A percentile compares a stretch with the other conserved stretches of the same genome.
Evolutionary conservation across 257 asterid genomes (phyloP).

Genomic region (Mentha longifolia): DNA sequence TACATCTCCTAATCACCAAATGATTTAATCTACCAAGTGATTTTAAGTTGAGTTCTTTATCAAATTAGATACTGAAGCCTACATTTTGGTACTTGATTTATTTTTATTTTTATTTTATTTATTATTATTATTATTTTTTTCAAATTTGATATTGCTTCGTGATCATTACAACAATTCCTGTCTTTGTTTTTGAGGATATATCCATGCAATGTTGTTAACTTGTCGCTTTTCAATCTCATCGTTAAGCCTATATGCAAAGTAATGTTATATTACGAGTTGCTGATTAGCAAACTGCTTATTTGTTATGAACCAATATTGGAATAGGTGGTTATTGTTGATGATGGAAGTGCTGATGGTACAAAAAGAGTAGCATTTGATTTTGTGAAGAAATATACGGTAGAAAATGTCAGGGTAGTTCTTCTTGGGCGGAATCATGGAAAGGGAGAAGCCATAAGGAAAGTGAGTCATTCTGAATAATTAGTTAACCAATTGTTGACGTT

Average conservation of each 20-base stretch:
- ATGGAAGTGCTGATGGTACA: conserved; percentile 93
- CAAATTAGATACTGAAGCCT: neutral
- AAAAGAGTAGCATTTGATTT: conserved; percentile 83
- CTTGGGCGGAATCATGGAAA: conserved; percentile 97
- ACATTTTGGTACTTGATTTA: neutral
- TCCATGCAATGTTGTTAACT: neutral
- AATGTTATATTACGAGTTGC: conserved; percentile 20
- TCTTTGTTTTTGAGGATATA: neutral
- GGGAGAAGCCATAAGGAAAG: conserved; percentile 99
- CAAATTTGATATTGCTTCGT: neutral
- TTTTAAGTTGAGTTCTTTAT: neutral
- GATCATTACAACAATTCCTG: conserved; percentile 14
- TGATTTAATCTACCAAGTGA: conserved; percentile 10
- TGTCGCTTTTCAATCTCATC: conserved; percentile 20
- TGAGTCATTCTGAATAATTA: conserved; percentile 55
- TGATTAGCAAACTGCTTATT: conserved; percentile 8
- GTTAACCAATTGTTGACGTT: conserved; percentile 10
- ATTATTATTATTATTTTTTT: too few species aligned
- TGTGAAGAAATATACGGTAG: conserved; percentile 81
- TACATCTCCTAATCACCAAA: conserved; percentile 19
- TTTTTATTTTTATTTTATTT: too few species aligned
- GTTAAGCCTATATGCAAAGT: conserved; percentile 17
- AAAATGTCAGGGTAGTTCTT: conserved; percentile 83
- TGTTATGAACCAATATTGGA: conserved; percentile 31
- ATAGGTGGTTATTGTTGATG: conserved; percentile 91